Evolutionary conservation across 192 early-diverging fungal genomes (phyloP).

Genomic region (Rhizophagus sp.): DNA sequence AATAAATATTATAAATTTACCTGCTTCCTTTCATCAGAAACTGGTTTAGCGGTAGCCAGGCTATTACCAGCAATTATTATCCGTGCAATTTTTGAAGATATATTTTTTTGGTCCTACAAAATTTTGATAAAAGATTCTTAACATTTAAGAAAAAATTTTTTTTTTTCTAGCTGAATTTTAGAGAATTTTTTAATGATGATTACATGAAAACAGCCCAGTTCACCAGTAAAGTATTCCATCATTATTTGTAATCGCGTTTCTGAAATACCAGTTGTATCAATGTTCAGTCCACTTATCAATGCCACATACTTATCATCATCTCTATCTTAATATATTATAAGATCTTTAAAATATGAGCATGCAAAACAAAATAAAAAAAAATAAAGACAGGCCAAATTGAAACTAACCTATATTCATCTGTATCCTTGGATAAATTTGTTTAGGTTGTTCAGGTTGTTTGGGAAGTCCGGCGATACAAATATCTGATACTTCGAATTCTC

Average conservation of each 20-base stretch:
- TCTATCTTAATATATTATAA: background rate
- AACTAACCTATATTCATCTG: conserved; percentile 40
- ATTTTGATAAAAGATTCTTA: background rate
- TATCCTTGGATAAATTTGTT: conserved; percentile 45
- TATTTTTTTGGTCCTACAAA: conserved; percentile 52
- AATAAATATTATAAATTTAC: conserved; percentile 13
- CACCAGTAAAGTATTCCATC: conserved; percentile 78
- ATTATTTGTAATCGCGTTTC: conserved; percentile 71
- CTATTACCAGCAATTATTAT: conserved; percentile 80
- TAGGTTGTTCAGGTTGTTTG: conserved; percentile 43
- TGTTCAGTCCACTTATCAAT: conserved; percentile 77
- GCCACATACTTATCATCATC: conserved; percentile 66
- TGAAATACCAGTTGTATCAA: conserved; percentile 51
- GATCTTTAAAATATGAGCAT: too few relatives aligned
- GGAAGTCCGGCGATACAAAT: conserved; percentile 73
- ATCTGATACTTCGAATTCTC: conserved; percentile 85
- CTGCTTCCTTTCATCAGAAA: conserved; percentile 47
- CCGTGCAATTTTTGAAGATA: conserved; percentile 60
- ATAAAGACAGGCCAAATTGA: background rate
- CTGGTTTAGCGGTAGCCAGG: conserved; percentile 50
- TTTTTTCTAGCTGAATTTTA: background rate
- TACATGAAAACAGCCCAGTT: conserved; percentile 59
- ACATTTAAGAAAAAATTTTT: background rate
- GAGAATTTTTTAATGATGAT: background rate
- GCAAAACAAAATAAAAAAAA: background rate